Evolutionary conservation across 495 filamentous ascomycete genomes (phyloP).

Genomic region (Ascodesmis nigricans): DNA sequence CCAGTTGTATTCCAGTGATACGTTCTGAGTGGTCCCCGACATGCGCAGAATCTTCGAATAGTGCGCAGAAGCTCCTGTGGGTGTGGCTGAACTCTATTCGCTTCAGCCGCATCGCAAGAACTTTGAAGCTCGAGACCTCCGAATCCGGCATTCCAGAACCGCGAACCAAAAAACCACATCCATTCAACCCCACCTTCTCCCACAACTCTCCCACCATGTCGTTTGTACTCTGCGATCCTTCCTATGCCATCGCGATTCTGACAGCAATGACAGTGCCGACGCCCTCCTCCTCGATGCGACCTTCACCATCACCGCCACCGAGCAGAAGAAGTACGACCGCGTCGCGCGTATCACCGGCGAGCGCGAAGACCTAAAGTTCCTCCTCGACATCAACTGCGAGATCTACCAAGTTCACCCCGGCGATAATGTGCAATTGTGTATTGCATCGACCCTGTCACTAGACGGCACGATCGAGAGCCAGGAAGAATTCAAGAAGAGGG

Average conservation of each 20-base stretch:
- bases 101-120: no score
- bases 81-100: no score
- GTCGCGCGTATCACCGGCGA: constrained; percentile 58
- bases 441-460: constrained; percentile 64
- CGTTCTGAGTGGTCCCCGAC: no score
- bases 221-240: not conserved
- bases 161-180: no score
- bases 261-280: constrained; percentile 24
- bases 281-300: constrained; percentile 78
- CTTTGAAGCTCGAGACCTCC: no score
- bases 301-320: constrained; percentile 59
- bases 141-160: no score
- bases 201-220: constrained; percentile 3
- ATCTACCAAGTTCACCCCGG: constrained; percentile 55
- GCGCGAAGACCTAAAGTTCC: constrained; percentile 53
- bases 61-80: no score
- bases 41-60: no score
- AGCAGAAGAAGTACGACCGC: constrained; percentile 80
- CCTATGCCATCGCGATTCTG: not conserved
- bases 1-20: no score
- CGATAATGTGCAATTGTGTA: constrained; percentile 52
- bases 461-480: constrained; percentile 46
- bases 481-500: constrained; percentile 32
- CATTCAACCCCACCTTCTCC: no score
- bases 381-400: constrained; percentile 84